A percentile compares a stretch with the other conserved stretches of the same genome.
Conservation (phyloP, 2,329 filamentous ascomycete species). For the Trichoderma sp. region DNA sequence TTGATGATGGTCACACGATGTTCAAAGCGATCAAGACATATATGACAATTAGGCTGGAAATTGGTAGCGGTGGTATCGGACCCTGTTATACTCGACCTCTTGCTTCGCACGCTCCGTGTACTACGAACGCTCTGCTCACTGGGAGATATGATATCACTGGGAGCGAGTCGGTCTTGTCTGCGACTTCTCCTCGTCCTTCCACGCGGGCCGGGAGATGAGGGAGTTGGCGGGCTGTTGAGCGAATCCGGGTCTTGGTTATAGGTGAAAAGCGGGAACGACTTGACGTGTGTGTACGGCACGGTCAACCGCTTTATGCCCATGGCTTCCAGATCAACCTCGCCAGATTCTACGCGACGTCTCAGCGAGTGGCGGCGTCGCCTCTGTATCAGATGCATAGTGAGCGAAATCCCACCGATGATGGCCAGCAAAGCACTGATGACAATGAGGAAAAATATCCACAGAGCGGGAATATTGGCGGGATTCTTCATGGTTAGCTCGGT, state of each 20-base stretch:
- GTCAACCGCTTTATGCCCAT: constrained; percentile 82
- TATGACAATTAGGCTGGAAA: constrained; percentile 83
- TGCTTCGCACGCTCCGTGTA: constrained; percentile 42
- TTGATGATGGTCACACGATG: constrained; percentile 73
- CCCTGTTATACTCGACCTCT: constrained; percentile 44
- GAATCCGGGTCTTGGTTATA: constrained; percentile 65
- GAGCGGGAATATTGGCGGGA: constrained; percentile 61
- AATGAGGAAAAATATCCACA: constrained; percentile 79
- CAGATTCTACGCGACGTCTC: constrained; percentile 70
- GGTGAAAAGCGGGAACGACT: constrained; percentile 76
- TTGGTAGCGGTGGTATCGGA: constrained; percentile 54
- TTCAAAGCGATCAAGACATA: constrained; percentile 83
- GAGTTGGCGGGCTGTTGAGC: constrained; percentile 43
- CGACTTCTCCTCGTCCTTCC: constrained; percentile 41
- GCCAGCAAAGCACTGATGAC: constrained; percentile 72
- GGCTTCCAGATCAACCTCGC: constrained; percentile 84
- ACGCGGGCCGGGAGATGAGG: constrained; percentile 36
- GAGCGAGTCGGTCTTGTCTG: constrained; percentile 38
- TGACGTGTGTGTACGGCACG: constrained; percentile 72
- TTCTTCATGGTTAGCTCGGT: constrained; percentile 56
- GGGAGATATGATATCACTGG: constrained; percentile 36
- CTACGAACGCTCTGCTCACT: constrained; percentile 34
- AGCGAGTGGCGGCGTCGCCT: constrained; percentile 69
- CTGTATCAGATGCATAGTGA: constrained; percentile 78
- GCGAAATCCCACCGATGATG: constrained; percentile 68